phyloP scores from a whole-genome alignment of 2,329 filamentous ascomycete genomes.

The Botrytis porri region DNA sequence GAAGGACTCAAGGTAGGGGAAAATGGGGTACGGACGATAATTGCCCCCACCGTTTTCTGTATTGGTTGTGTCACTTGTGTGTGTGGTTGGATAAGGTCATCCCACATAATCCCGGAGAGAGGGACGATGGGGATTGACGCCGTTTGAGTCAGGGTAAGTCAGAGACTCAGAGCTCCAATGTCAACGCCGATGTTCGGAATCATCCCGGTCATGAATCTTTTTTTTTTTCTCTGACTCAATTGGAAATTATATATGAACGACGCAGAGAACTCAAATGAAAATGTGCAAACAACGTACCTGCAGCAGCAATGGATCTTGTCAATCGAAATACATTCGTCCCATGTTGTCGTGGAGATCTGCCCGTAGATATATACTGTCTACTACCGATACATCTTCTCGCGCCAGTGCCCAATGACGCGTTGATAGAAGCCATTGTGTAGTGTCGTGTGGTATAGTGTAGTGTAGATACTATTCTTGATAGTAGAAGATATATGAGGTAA shows the following conservation, averaged over 20 bases:
- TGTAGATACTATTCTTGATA: not conserved
- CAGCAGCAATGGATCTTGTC: not conserved
- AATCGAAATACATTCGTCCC: not conserved
- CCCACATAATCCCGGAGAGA: not conserved
- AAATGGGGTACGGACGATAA: not conserved
- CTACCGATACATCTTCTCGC: conserved; percentile 6
- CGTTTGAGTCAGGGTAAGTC: not conserved
- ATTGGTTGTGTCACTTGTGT: too few species aligned
- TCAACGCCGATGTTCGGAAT: not conserved
- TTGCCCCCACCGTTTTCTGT: not conserved
- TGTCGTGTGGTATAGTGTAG: not conserved
- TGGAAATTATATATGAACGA: not conserved
- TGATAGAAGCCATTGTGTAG: conserved; percentile 10
- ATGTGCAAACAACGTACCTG: not conserved
- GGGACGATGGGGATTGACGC: not conserved
- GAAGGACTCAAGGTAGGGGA: not conserved
- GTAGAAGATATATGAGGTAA: not conserved
- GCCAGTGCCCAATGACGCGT: conserved; percentile 6
- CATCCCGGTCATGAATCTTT: not conserved
- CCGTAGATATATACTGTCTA: not conserved
- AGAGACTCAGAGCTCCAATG: not conserved
- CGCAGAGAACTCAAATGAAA: not conserved
- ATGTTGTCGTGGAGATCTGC: not conserved
- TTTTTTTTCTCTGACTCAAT: not conserved
- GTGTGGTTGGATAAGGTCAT: not conserved